Evolutionary conservation across 2,329 filamentous ascomycete species (phyloP).

Genomic region (Calonectria ilicicola): DNA sequence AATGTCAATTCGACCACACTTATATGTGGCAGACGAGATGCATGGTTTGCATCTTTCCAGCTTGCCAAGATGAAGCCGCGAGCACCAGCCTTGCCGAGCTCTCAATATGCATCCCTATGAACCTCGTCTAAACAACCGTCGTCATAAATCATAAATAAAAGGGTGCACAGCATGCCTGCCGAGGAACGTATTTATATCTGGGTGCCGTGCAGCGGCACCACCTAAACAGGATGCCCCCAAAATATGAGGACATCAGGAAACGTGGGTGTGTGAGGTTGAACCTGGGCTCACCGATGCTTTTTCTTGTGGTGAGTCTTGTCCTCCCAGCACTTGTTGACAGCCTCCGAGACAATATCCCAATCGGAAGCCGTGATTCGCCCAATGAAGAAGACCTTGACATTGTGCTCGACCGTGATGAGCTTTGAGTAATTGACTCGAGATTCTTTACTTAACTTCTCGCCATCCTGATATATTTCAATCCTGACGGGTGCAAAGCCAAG

Average conservation of each 20-base stretch:
- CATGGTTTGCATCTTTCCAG: conserved; percentile 1
- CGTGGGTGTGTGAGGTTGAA: conserved; percentile 35
- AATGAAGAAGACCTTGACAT: conserved; percentile 68
- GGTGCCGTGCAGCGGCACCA: conserved; percentile 31
- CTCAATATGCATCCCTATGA: neutral
- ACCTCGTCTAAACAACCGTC: conserved; percentile 14
- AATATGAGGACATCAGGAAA: conserved; percentile 35
- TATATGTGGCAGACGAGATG: neutral
- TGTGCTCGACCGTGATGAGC: conserved; percentile 67
- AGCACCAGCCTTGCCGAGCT: conserved; percentile 1
- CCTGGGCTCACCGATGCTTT: conserved; percentile 34
- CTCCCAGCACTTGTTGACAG: conserved; percentile 63
- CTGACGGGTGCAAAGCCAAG: conserved; percentile 62
- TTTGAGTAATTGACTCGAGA: conserved; percentile 72
- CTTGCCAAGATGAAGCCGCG: neutral
- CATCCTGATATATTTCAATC: conserved; percentile 55
- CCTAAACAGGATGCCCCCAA: conserved; percentile 34
- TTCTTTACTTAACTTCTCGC: conserved; percentile 60
- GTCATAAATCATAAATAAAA: conserved; percentile 31
- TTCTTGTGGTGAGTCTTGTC: conserved; percentile 55
- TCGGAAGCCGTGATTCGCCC: conserved; percentile 57
- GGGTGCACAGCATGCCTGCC: conserved; percentile 34
- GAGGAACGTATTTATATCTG: conserved; percentile 48
- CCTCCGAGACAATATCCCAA: conserved; percentile 55
- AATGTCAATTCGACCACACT: conserved; percentile 5